These are phyloP conservation scores for Penicillium salamii DNA, from an alignment of 495 filamentous ascomycete species.

Conservation along the genomic window DNA sequence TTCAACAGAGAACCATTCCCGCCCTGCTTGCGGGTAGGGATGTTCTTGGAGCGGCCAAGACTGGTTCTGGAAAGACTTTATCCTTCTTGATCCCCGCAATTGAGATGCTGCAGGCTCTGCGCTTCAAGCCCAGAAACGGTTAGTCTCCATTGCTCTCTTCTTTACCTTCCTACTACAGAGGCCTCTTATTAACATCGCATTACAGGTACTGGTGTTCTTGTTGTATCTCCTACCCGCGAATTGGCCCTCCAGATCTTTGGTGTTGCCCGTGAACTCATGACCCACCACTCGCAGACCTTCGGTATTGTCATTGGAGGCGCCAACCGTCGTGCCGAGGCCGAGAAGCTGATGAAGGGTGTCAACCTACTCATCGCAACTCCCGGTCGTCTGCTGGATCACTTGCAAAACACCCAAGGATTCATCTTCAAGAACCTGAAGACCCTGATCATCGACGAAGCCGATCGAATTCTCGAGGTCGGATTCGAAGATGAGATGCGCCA, in stretches of 20 bases:
- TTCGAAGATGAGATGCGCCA: conserved; percentile 99
- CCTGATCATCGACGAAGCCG: conserved; percentile 85
- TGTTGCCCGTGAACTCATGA: conserved; percentile 88
- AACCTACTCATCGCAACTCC: conserved; percentile 94
- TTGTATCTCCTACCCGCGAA: conserved; percentile 71
- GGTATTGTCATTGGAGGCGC: conserved; percentile 96
- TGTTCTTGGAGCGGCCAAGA: conserved; percentile 95
- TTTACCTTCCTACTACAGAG: background rate
- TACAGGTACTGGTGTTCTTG: conserved; percentile 74
- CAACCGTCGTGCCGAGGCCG: conserved; percentile 85
- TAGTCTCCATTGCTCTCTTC: background rate
- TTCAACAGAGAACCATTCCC: conserved; percentile 84
- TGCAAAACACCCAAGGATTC: conserved; percentile 90
- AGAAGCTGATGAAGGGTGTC: conserved; percentile 90
- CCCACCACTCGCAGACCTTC: conserved; percentile 84
- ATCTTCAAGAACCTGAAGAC: conserved; percentile 90
- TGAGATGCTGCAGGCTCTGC: conserved; percentile 87
- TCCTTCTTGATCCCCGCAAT: conserved; percentile 92
- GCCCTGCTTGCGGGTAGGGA: conserved; percentile 86
- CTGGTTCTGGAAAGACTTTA: conserved; percentile 92
- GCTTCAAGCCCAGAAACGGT: conserved; percentile 79
- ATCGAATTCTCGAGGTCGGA: conserved; percentile 91
- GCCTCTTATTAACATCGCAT: conserved; percentile 1
- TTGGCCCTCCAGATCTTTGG: conserved; percentile 95
- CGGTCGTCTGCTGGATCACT: conserved; percentile 86